Base-by-base conservation (phyloP, 2,329 filamentous ascomycete species). In the Fusarium papillatum region DNA sequence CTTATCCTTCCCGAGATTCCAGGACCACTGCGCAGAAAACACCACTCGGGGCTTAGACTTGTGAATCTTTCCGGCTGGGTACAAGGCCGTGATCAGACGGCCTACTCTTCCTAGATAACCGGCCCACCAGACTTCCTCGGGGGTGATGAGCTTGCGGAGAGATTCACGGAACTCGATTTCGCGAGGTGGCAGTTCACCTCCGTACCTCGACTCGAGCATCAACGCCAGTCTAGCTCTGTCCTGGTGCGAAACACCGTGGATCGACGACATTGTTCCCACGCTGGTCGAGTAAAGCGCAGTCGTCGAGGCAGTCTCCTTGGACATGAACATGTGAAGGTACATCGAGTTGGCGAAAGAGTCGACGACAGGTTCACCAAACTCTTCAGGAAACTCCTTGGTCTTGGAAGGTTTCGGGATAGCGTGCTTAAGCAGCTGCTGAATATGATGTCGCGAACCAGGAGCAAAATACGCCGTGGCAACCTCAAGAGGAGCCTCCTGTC, bases 151-250 rank as follows among this genome's bases (percentile, higher is more conserved):
- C 41, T 84, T 83, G 46, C 88, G 83, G 38, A 94, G 84, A 6
- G 87, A 86, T 2, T 83, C 80, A 38, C 90, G 89, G 76, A 93
- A 91, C 6, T 85, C 81, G 11, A 87, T 80, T 76, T 94, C 92
- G 1, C 86, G 86, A 0, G 90, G 90, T 4, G 90, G 88, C 3
- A 94, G 86, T 50, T 91, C 89, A 8, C 91, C 91, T 5, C 90
- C 89, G 83, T 92, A 93, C 59, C 92, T 86, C 66, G 92, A 90
- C 76, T 91, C 92, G 0, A 94, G 87, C 53, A 92, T 86, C 17
- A 94, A 84, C 0, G 90, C 91, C 2, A 94, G 85, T 6, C 91
- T 79, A 0, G 90, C 90, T 14, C 93, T 89, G 68, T 92, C 88
- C 43, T 87, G 82, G 72, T 94, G 93, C 2, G 88, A 89, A 3